Evolutionary conservation across 1,139 yeast genomes (phyloP), one percentile per base, ranked within the genome.

Genomic region (Scheffersomyces stambukii): DNA sequence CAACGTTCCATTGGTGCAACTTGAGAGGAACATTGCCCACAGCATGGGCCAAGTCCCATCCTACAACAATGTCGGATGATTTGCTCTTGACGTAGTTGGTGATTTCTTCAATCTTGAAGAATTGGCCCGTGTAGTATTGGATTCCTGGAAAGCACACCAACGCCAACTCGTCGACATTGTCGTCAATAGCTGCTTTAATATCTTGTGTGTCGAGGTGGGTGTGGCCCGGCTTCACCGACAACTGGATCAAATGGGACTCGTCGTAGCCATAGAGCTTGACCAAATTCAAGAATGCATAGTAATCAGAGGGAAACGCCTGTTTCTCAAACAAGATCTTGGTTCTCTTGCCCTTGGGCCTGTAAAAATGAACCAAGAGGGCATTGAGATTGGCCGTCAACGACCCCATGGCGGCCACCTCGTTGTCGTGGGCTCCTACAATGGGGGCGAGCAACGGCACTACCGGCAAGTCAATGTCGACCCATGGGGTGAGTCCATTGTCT

Each of bases 1-100:
- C 97, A 2, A 84, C 93, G 29, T 69, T 62, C 96, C 96, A 88
- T 28, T 82, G 85, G 50, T 89, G 96, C 29, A 89, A 59, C 28
- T 69, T 46, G 31, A 89, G 55, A 1, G 78, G 80, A 1, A 85
- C 91, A 51, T 89, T 89, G 2, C 96, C 97, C 1, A 70, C 93
- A 1, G 95, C 96, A 52, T 89, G 97, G 1, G 97, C 97, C 44
- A 89, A 66, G 52, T 89, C 97, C 96, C 96, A 89, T 1, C 96
- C 96, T 6, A 86, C 91, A 2, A 70, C 49, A 21, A 83, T 70
- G 1, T 77, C 79, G 6, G 37, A 31, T 12, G 22, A 21, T 13
- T 38, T 33, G 6, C 47, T 42, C 20, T 57, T 54, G 5, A 80
- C 86, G 27, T 62, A 63, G 11, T 50, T 48, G 2, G 96, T 88